These are phyloP conservation scores for Tulasnella sp. DNA, from an alignment of 768 basidiomycete genomes.

Conservation along the genomic window DNA sequence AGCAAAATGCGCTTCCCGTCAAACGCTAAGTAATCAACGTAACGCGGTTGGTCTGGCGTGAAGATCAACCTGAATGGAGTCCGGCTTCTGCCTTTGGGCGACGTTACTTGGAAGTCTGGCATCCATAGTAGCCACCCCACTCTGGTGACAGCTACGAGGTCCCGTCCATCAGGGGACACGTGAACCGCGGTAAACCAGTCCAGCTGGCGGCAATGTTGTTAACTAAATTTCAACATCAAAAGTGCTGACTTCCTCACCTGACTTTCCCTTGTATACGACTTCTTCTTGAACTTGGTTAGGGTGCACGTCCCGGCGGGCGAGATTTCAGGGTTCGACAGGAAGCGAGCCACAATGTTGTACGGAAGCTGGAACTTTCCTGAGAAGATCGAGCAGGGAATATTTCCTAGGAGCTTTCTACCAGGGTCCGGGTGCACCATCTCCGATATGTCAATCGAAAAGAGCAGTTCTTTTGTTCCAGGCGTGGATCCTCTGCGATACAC, in stretches of 20 bases:
- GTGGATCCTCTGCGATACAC: background rate
- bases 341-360: background rate
- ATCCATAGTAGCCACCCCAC: background rate
- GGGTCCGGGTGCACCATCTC: background rate
- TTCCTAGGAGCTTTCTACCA: background rate
- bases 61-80: background rate
- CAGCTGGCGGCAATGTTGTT: too few species aligned
- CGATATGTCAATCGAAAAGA: background rate
- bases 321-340: background rate
- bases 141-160: constrained; percentile 35
- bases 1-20: constrained; percentile 8
- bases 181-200: constrained; percentile 33
- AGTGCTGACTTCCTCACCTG: background rate
- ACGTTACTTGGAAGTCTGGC: background rate
- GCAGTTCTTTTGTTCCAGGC: background rate
- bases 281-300: background rate
- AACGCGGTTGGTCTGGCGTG: background rate
- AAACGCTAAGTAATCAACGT: constrained; percentile 4
- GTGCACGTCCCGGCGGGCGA: background rate
- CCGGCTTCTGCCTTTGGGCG: background rate
- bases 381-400: background rate
- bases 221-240: too few species aligned
- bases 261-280: background rate
- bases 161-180: constrained; percentile 39
- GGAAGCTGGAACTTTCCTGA: background rate